phyloP scores from a whole-genome alignment of 345 rosid species.

The Bruguiera gymnorhiza region DNA sequence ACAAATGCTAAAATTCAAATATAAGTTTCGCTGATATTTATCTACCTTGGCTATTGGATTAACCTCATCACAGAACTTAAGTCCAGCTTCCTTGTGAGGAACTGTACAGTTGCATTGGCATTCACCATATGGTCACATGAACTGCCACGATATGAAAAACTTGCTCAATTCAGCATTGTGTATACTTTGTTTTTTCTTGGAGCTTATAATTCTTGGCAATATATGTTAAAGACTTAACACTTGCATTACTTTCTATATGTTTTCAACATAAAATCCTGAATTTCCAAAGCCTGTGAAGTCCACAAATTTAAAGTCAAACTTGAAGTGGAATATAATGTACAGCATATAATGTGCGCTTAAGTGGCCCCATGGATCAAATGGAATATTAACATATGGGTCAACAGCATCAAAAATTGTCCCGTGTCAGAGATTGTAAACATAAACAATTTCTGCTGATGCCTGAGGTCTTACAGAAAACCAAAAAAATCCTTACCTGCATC shows the following conservation, averaged over 20 bases:
- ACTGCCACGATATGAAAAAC: not conserved
- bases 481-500: constrained; percentile 47
- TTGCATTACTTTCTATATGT: no score
- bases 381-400: no score
- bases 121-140: not conserved
- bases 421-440: not conserved
- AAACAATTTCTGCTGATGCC: not conserved
- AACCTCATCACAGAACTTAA: constrained; percentile 49
- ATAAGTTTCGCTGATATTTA: not conserved
- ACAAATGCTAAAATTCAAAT: not conserved
- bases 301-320: not conserved
- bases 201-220: not conserved
- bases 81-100: constrained; percentile 55
- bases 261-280: no score
- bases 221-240: no score
- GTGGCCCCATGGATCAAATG: not conserved
- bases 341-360: not conserved
- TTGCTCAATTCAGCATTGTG: not conserved
- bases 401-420: not conserved
- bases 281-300: not conserved
- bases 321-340: no score
- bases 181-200: not conserved
- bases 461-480: not conserved
- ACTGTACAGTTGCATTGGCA: constrained; percentile 38
- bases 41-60: constrained; percentile 53